Base-by-base conservation (phyloP, 2,329 filamentous ascomycete species). In the Dothidotthia symphoricarpi region DNA sequence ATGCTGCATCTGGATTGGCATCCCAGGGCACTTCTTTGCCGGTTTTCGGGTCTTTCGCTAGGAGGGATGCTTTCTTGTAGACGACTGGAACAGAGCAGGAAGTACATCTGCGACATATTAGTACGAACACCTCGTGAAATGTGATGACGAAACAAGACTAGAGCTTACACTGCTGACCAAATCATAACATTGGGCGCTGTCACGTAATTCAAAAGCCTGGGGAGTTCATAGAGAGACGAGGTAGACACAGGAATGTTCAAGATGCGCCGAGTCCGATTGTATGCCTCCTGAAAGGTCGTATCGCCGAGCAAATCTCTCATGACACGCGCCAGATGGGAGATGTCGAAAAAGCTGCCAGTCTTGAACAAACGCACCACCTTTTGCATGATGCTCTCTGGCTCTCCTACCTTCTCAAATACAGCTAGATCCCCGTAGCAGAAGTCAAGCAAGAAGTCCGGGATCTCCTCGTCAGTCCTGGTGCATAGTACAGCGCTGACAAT, bases 121-220 rank as follows among this genome's bases (percentile, higher is more conserved):
- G 49, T 32, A 30, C 28, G n/a, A 19, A 8, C 3, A 15, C 10
- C 12, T 10, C 27, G 13, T 7, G 15, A 17, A 9, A 17, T 19
- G 17, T 10, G 29, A 9, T 9, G 19, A 22, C 19, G 19, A 6
- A 9, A 9, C 19, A 22, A 22, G 19, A 6, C 9, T 13, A 31
- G 8, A 6, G 72, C 75, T 72, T 68, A 78, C 56, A 96, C 90
- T 24, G 91, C 91, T 12, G 90, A 95, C 88, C 90, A 95, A 38
- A 97, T 90, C 70, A 96, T 80, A 36, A 97, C 90, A 60, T 96
- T 93, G 0, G 91, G 90, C 0, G 91, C 86, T 0, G 91, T 96
- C 42, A 95, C 80, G 58, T 95, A 96, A 65, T 97, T 97, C 52
- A 97, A 75, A 0, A 97, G 72, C 25, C 87, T 76, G 0, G 90